Base-by-base conservation (phyloP, 192 early-diverging fungal genomes). In the Mortierella hygrophila region DNA sequence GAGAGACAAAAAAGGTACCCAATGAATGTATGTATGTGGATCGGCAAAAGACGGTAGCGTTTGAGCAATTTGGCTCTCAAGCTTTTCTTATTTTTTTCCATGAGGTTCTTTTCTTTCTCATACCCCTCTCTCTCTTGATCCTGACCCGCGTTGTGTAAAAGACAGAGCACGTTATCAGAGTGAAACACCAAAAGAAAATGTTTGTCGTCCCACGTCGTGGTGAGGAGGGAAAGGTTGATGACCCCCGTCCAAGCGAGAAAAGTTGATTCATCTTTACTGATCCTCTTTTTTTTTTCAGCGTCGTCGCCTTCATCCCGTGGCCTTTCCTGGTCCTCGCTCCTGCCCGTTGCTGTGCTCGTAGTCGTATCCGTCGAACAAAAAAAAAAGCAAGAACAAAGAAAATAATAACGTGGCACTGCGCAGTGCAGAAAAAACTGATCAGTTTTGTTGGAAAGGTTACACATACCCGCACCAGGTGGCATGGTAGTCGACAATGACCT, bases 401-500 rank as follows among this genome's bases (percentile, higher is more conserved):
- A 63, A 60, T 26, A 47, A 41, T 55, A 81, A 71, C 35, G 46
- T 11, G 32, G 37, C 38, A 82, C 55, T 80, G 78, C 80, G 54
- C 65, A 81, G 63, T 37, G n/a, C 16, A 68, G 32, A 35, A 35
- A 46, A 35, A 60, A 60, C 42, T 70, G 72, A 44, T 65, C 40
- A 49, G 26, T 42, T 8, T 65, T 11, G 0, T 55, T 6, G 70
- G 9, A 9, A 23, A 9, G 20, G 57, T 40, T 76, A 68, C 32
- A 80, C 83, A 73, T 85, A 85, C 83, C 83, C 95, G 89, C 97
- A 98, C 97, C 97, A 97, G 77, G 82, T 89, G 69, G 95, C 97
- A 69, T 90, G 89, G 89, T 95, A 97, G 82, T 97, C 95, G 54
- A 97, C 93, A 55, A 94, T 92, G 76, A 91, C 93, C 89, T 89